phyloP scores from a whole-genome alignment of 257 asterid genomes.

The Lycium ferocissimum region DNA sequence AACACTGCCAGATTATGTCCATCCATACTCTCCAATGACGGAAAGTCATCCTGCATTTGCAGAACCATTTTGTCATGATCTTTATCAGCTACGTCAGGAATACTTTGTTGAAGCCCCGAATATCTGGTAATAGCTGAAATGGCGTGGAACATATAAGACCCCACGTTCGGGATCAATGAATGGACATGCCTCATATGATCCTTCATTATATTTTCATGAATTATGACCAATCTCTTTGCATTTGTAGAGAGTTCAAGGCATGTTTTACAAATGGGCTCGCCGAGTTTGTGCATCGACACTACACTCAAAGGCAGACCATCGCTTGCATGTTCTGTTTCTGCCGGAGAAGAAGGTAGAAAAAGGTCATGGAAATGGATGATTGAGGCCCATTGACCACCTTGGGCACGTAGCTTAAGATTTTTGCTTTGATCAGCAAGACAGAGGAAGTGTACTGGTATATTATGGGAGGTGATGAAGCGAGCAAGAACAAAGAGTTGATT shows the following conservation, averaged over 20 bases:
- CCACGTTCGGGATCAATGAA: neutral
- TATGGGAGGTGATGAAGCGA: neutral
- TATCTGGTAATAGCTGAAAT: neutral
- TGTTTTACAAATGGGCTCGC: fast-evolving
- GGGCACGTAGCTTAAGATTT: neutral
- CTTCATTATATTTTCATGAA: neutral
- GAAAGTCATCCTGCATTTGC: neutral
- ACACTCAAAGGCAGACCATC: neutral
- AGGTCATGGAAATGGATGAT: neutral
- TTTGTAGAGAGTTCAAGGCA: neutral
- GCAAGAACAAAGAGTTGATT: neutral
- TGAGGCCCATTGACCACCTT: neutral
- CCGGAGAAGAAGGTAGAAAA: neutral
- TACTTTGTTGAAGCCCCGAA: neutral
- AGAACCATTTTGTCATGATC: neutral
- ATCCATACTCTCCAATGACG: neutral
- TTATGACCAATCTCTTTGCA: neutral
- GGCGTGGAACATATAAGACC: neutral
- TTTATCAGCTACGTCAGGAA: neutral
- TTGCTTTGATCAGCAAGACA: neutral
- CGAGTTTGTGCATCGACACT: neutral
- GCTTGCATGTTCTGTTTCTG: neutral
- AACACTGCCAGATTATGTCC: neutral
- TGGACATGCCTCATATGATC: fast-evolving
- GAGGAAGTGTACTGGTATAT: neutral